Base-by-base conservation (phyloP, 257 asterid species). In the Penstemon davidsonii region DNA sequence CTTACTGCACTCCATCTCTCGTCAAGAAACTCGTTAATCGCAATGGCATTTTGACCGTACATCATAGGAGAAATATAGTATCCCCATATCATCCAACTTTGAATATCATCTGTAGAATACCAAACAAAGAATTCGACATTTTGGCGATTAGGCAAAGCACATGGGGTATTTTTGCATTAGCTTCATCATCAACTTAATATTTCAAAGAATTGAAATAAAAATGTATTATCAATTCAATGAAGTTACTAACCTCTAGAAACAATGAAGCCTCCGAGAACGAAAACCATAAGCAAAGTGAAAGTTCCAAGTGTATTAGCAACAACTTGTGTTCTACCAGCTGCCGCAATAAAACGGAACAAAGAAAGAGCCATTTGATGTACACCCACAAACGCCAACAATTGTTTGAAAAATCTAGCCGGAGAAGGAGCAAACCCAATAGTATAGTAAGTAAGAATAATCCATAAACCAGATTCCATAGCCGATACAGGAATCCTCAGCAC, bases 1-100 rank as follows among this genome's bases (percentile, higher is more conserved):
- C 91, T 79, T 79, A 89, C 96, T 46, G 84, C 54, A 71, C 90
- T 84, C 98, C 98, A 91, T 84, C 96, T 85, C 42, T 87, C 86
- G n/a, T 80, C 66, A 5, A 91, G 88, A 73, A 89, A 91, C 73
- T 91, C 98, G 6, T 89, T 89, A 40, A 89, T 85, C 72, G 95
- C 93, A 33, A 91, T 82, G 19, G 98, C 98, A 62, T 91, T 91
- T 62, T 91, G 96, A 47, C 95, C 98, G 38, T 91, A 91, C 90
- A 80, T 89, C 98, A 91, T 87, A 25, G 96, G 96, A 68, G 98
- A 91, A 68, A 83, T 42, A 53, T 91, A 91, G 81, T 91, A 91
- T 2, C 96, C 96, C 98, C 98, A 91, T 64, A 84, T 81, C 96
- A 91, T 87, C 96, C 96, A 91, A 58, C 70, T 73, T 73, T 85